Conservation (phyloP, 2,329 filamentous ascomycete species). For the Zymoseptoria brevis region DNA sequence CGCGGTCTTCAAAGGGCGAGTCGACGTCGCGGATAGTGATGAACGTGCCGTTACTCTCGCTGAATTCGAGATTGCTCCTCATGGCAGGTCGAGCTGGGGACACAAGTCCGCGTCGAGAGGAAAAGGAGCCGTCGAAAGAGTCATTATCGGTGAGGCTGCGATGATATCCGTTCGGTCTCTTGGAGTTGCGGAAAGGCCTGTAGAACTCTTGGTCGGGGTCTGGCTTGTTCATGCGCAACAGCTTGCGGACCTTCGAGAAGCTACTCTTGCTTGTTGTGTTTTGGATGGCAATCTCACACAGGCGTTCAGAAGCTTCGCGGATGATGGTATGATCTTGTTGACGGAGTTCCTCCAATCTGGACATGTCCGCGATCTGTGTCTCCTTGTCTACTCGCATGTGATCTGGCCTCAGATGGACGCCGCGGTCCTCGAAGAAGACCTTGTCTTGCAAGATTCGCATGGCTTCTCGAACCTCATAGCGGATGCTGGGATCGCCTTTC, state of each 20-base stretch:
- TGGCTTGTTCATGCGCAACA: not conserved
- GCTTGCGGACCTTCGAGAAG: not conserved
- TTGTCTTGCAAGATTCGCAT: not conserved
- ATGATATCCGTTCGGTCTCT: not conserved
- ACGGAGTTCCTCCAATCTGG: not conserved
- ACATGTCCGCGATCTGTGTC: not conserved
- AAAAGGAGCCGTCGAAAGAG: not conserved
- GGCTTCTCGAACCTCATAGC: not conserved
- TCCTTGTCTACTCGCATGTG: not conserved
- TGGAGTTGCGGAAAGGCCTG: not conserved
- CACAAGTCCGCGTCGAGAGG: not conserved
- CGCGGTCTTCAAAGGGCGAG: not conserved
- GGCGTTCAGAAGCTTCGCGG: not conserved
- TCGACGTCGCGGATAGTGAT: not conserved
- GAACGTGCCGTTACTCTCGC: conserved; percentile 1
- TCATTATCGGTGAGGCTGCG: not conserved
- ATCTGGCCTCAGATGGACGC: not conserved
- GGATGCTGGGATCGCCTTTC: not conserved
- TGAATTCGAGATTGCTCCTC: not conserved
- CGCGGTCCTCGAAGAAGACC: not conserved
- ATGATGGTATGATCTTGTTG: not conserved
- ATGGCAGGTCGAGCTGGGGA: not conserved
- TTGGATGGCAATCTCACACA: not conserved
- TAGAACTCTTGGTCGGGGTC: not conserved
- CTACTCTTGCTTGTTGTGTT: not conserved